A percentile compares a stretch with the other conserved stretches of the same genome.
Evolutionary conservation across 192 early-diverging fungal species (phyloP).

Genomic region (Coemansia sp.): DNA sequence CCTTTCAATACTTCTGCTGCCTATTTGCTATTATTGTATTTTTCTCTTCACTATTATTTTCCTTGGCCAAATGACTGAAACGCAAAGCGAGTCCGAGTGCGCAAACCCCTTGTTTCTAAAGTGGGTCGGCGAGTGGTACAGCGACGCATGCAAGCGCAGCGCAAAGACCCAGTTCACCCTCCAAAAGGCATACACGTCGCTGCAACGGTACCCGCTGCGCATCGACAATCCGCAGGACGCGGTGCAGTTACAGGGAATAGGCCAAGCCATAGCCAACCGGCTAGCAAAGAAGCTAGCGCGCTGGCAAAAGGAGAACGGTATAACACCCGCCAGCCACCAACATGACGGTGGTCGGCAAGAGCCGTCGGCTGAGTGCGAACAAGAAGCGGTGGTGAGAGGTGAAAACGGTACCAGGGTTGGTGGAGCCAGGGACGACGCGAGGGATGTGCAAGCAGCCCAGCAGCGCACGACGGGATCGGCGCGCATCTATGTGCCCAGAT

Average conservation of each 20-base stretch:
- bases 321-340: constrained; percentile 3
- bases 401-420: neutral
- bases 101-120: constrained; percentile 68
- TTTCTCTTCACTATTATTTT: neutral
- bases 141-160: constrained; percentile 51
- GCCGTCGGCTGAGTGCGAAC: neutral
- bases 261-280: constrained; percentile 54
- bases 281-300: constrained; percentile 58
- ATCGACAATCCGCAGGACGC: constrained; percentile 66
- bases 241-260: constrained; percentile 64
- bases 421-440: neutral
- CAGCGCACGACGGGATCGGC: neutral
- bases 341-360: neutral
- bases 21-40: no score
- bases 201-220: constrained; percentile 59
- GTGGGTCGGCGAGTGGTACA: constrained; percentile 75
- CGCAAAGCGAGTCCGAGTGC: constrained; percentile 42
- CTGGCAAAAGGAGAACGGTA: constrained; percentile 60
- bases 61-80: constrained; percentile 9
- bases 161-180: constrained; percentile 58
- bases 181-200: constrained; percentile 66
- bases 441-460: constrained; percentile 5
- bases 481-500: constrained; percentile 69
- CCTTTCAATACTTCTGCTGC: neutral
- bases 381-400: neutral